Percentiles rank a stretch among this genome's conserved stretches.
These are phyloP conservation scores for Cercophora sp. DNA, from an alignment of 495 filamentous ascomycete genomes.

Conservation along the genomic window DNA sequence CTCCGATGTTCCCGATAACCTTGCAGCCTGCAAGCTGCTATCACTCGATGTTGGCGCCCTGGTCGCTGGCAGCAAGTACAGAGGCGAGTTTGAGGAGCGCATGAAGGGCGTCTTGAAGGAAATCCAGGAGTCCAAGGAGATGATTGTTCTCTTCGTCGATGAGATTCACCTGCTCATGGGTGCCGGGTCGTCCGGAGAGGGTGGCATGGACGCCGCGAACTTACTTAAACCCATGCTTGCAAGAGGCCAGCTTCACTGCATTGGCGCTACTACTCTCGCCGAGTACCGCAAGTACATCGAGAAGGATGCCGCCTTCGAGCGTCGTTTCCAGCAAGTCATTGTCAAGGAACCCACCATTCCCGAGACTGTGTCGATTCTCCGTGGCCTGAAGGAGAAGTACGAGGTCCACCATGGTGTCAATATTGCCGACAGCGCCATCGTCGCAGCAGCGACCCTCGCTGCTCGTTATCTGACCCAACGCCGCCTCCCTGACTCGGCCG, in stretches of 20 bases:
- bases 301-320: slow-evolving; percentile 96
- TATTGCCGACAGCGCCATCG: slow-evolving; percentile 89
- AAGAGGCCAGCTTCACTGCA: slow-evolving; percentile 93
- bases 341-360: slow-evolving; percentile 86
- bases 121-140: slow-evolving; percentile 92
- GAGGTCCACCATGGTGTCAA: slow-evolving; percentile 97
- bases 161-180: slow-evolving; percentile 99
- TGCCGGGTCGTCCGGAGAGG: slow-evolving; percentile 86
- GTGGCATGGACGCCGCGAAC: slow-evolving; percentile 98
- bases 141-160: slow-evolving; percentile 95
- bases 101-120: slow-evolving; percentile 99
- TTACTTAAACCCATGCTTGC: slow-evolving; percentile 96
- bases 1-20: slow-evolving; percentile 87
- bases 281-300: slow-evolving; percentile 99
- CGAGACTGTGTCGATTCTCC: slow-evolving; percentile 94
- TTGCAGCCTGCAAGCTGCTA: slow-evolving; percentile 89
- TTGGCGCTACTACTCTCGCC: slow-evolving; percentile 88
- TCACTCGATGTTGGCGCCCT: slow-evolving; percentile 92
- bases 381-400: slow-evolving; percentile 94
- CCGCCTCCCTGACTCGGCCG: slow-evolving; percentile 90
- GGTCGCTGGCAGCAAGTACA: slow-evolving; percentile 95
- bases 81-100: slow-evolving; percentile 96
- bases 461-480: slow-evolving; percentile 86
- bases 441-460: slow-evolving; percentile 82
- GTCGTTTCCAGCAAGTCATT: slow-evolving; percentile 95